Conservation (phyloP, 805 yeast genomes). For the Kockiozyma suomiensis region DNA sequence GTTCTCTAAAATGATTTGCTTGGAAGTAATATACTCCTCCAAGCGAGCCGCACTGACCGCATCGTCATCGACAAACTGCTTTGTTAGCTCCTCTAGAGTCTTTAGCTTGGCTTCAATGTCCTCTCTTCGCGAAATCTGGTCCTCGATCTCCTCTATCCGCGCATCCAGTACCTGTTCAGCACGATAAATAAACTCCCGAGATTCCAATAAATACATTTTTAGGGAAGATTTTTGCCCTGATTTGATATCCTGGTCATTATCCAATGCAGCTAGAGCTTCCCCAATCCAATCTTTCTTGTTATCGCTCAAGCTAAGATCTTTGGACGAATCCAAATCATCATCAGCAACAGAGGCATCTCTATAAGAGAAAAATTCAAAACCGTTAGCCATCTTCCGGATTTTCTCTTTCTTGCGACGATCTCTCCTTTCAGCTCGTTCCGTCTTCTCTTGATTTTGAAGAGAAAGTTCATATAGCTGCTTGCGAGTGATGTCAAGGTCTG, state of each 20-base stretch:
- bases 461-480: conserved; percentile 25
- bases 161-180: conserved; percentile 21
- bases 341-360: background rate
- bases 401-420: conserved; percentile 25
- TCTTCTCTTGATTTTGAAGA: conserved; percentile 9
- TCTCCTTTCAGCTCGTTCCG: conserved; percentile 15
- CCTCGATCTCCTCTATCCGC: conserved; percentile 26
- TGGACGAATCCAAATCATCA: background rate
- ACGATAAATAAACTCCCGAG: conserved; percentile 20
- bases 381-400: conserved; percentile 26
- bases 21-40: conserved; percentile 5
- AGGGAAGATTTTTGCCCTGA: background rate
- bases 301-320: conserved; percentile 1
- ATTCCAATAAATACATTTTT: conserved; percentile 17
- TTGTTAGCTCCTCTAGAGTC: conserved; percentile 23
- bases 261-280: conserved; percentile 10
- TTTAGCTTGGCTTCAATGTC: conserved; percentile 29
- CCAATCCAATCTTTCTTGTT: conserved; percentile 22
- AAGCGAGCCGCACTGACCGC: conserved; percentile 6
- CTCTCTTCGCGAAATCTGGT: conserved; percentile 11
- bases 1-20: conserved; percentile 13
- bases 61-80: background rate
- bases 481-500: conserved; percentile 30
- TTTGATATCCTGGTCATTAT: background rate
- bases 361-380: conserved; percentile 24